A percentile compares a stretch with the other conserved stretches of the same genome.
These are phyloP conservation scores for Tagetes erecta DNA, from an alignment of 129 eudicot genomes.

Conservation along the genomic window DNA sequence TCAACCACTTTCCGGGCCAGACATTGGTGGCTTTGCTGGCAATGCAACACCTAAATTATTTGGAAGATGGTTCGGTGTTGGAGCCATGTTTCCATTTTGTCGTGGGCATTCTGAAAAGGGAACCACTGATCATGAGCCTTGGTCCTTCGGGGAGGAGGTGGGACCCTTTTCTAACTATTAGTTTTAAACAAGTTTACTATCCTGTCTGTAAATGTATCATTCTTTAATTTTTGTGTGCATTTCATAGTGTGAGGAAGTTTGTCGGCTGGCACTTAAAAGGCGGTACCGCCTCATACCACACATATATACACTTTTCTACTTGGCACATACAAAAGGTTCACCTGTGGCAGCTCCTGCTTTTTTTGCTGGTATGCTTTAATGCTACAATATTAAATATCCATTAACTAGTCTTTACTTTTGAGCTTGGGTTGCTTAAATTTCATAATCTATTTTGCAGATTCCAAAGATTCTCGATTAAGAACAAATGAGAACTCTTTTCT, in stretches of 20 bases:
- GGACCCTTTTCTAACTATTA: conserved; percentile 1
- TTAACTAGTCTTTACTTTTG: neutral
- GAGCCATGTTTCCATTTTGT: conserved; percentile 88
- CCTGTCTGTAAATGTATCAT: neutral
- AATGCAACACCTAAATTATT: conserved; percentile 90
- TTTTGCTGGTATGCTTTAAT: conserved; percentile 61
- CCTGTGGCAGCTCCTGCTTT: conserved; percentile 85
- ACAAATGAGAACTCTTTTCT: conserved; percentile 69
- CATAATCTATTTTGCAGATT: conserved; percentile 51
- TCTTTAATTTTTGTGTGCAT: neutral
- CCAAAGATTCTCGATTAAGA: conserved; percentile 56
- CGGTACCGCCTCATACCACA: conserved; percentile 90
- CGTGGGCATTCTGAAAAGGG: conserved; percentile 87
- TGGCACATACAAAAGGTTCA: conserved; percentile 84
- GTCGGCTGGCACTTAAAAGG: conserved; percentile 84
- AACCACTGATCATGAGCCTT: conserved; percentile 88
- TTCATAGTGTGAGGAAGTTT: conserved; percentile 87
- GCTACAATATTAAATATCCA: neutral
- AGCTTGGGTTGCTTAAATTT: conserved; percentile 2
- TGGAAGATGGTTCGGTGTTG: conserved; percentile 95
- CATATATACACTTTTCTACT: conserved; percentile 79
- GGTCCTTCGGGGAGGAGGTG: conserved; percentile 93
- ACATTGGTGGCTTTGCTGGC: conserved; percentile 95
- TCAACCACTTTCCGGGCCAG: conserved; percentile 95
- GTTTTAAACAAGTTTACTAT: neutral